Percentiles rank a stretch among this genome's conserved stretches.
phyloP scores from a whole-genome alignment of 1,284 basidiomycete species.

The Rhodotorula glutinis region DNA sequence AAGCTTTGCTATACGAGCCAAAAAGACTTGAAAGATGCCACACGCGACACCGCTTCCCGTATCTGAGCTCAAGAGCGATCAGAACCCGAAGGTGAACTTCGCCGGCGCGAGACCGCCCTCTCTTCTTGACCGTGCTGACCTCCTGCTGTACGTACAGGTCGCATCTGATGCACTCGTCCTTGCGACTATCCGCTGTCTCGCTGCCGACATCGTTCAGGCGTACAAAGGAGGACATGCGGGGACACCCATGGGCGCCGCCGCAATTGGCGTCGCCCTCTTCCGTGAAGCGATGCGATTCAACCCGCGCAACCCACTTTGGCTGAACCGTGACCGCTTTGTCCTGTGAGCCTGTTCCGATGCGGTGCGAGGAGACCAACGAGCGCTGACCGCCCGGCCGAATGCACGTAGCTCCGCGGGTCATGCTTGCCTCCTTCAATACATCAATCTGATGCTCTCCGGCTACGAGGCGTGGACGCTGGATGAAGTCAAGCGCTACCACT shows the following conservation, averaged over 20 bases:
- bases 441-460: conserved; percentile 74
- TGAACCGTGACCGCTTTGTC: conserved; percentile 84
- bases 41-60: background rate
- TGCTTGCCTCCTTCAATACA: conserved; percentile 61
- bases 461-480: conserved; percentile 80
- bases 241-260: conserved; percentile 73
- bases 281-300: conserved; percentile 56
- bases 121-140: background rate
- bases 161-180: conserved; percentile 58
- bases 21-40: background rate
- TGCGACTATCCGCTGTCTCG: conserved; percentile 53
- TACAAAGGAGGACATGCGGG: conserved; percentile 85
- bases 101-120: too few species aligned
- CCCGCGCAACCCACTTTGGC: conserved; percentile 84
- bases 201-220: background rate
- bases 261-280: conserved; percentile 77
- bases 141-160: conserved; percentile 72
- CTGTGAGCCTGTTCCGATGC: conserved; percentile 47
- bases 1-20: too few species aligned
- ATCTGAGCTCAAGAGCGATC: conserved; percentile 1
- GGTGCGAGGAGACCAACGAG: too few species aligned
- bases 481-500: conserved; percentile 49
- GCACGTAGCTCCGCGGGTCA: conserved; percentile 62
- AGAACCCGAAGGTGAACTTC: conserved; percentile 2
- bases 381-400: too few species aligned